Evolutionary conservation across 2,329 filamentous ascomycete genomes (phyloP).

Genomic region (Aureobasidium sp.): DNA sequence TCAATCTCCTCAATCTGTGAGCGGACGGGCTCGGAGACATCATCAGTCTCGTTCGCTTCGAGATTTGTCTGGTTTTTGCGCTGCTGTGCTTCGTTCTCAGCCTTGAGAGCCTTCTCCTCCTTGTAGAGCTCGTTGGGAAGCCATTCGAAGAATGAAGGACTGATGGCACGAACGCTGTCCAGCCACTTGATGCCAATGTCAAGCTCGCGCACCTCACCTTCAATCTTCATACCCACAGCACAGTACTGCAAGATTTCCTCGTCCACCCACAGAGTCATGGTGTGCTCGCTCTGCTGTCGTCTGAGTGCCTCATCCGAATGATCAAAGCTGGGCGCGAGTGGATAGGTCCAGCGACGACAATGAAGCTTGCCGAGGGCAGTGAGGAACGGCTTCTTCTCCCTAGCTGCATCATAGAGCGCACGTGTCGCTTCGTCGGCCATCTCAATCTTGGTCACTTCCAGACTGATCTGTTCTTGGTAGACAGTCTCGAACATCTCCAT

Average conservation of each 20-base stretch:
- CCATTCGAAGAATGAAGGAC: slow-evolving; percentile 38
- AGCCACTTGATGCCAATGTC: slow-evolving; percentile 27
- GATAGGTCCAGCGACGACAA: slow-evolving; percentile 45
- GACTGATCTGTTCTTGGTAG: slow-evolving; percentile 45
- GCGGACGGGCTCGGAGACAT: not conserved
- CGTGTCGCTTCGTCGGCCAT: slow-evolving; percentile 37
- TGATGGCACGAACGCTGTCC: slow-evolving; percentile 32
- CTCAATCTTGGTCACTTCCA: slow-evolving; percentile 52
- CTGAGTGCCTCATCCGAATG: slow-evolving; percentile 24
- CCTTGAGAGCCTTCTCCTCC: slow-evolving; percentile 14
- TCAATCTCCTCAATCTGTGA: not conserved
- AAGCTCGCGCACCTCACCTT: slow-evolving; percentile 26
- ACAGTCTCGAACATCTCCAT: slow-evolving; percentile 32
- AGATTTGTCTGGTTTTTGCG: not conserved
- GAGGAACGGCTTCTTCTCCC: slow-evolving; percentile 34
- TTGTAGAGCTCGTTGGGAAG: slow-evolving; percentile 35
- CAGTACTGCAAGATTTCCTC: slow-evolving; percentile 49
- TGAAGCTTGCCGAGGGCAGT: slow-evolving; percentile 45
- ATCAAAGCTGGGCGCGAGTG: slow-evolving; percentile 14
- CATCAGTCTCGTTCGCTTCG: not conserved
- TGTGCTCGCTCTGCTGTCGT: slow-evolving; percentile 37
- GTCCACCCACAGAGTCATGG: slow-evolving; percentile 59
- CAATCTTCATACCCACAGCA: slow-evolving; percentile 48
- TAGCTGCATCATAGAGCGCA: slow-evolving; percentile 40
- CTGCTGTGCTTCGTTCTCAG: not conserved